These are phyloP conservation scores for Tympanopsis confertula DNA, from an alignment of 2,329 filamentous ascomycete species.

Conservation along the genomic window DNA sequence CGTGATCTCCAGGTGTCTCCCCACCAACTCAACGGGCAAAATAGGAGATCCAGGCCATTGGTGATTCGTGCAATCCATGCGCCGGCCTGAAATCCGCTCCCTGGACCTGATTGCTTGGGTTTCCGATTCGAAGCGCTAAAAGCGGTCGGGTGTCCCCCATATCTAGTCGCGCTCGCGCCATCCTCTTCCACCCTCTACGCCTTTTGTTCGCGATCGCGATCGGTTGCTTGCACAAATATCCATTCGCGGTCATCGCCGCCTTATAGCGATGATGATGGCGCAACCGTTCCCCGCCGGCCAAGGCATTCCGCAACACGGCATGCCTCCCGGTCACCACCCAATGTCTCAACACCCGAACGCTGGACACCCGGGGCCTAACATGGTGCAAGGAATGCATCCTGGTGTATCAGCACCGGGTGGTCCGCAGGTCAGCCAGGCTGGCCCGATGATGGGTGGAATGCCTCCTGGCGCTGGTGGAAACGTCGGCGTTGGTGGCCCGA, in stretches of 20 bases:
- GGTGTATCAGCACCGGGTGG: conserved; percentile 46
- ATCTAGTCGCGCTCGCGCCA: no score
- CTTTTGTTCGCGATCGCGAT: no score
- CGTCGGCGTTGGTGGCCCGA: conserved; percentile 26
- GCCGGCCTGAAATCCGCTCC: no score
- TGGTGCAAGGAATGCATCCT: conserved; percentile 46
- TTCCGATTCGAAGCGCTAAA: no score
- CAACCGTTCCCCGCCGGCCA: conserved; percentile 45
- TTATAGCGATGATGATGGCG: conserved; percentile 37
- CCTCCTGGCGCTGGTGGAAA: conserved; percentile 41
- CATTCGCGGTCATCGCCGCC: conserved; percentile 9
- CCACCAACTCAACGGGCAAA: no score
- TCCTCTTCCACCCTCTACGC: no score
- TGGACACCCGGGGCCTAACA: conserved; percentile 29
- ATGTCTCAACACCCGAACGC: conserved; percentile 40
- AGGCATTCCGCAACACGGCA: conserved; percentile 39
- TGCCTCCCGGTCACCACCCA: conserved; percentile 39
- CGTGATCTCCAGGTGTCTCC: no score
- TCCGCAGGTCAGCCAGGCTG: conserved; percentile 46
- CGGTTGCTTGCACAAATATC: no score
- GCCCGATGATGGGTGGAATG: conserved; percentile 54
- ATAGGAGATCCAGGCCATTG: no score
- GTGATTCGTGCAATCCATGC: no score
- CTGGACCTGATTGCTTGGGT: no score
- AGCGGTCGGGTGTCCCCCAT: no score